Conservation (phyloP, 1,284 basidiomycete genomes). For the Tausonia pullulans region DNA sequence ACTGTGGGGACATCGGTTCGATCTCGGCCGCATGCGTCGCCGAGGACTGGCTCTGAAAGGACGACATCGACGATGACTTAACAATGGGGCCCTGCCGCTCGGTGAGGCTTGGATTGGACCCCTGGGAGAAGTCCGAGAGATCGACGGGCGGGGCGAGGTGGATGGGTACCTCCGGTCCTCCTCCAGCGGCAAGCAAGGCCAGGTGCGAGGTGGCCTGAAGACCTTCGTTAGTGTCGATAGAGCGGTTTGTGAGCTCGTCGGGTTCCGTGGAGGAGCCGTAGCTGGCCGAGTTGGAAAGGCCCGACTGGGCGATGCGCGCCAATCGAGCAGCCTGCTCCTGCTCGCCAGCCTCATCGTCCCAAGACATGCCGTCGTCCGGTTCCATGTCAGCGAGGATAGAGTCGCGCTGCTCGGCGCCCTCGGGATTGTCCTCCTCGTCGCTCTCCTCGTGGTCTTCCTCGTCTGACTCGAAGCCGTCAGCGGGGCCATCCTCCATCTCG, state of each 20-base stretch:
- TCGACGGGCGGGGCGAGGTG: too few relatives aligned
- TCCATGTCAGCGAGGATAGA: conserved; percentile 32
- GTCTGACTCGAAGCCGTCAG: conserved; percentile 23
- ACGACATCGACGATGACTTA: too few relatives aligned
- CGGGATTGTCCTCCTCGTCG: not conserved
- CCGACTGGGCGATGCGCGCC: not conserved
- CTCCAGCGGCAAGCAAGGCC: too few relatives aligned
- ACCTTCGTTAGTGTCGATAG: not conserved
- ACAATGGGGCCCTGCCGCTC: too few relatives aligned
- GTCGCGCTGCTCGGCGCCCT: not conserved
- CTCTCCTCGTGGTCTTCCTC: conserved; percentile 34
- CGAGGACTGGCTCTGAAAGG: too few relatives aligned
- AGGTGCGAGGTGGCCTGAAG: too few relatives aligned
- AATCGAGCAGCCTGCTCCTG: conserved; percentile 11
- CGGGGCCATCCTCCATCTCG: not conserved
- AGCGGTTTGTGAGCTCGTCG: not conserved
- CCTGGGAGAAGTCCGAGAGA: too few relatives aligned
- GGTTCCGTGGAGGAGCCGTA: not conserved
- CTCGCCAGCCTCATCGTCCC: conserved; percentile 37
- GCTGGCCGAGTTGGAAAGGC: not conserved
- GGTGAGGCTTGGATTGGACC: too few relatives aligned
- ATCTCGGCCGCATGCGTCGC: too few relatives aligned
- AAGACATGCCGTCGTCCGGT: conserved; percentile 41
- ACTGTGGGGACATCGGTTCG: too few relatives aligned
- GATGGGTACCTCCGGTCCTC: too few relatives aligned